These are phyloP conservation scores for Phytophthora megakarya DNA, from an alignment of 352 stramenopile species.

Conservation along the genomic window DNA sequence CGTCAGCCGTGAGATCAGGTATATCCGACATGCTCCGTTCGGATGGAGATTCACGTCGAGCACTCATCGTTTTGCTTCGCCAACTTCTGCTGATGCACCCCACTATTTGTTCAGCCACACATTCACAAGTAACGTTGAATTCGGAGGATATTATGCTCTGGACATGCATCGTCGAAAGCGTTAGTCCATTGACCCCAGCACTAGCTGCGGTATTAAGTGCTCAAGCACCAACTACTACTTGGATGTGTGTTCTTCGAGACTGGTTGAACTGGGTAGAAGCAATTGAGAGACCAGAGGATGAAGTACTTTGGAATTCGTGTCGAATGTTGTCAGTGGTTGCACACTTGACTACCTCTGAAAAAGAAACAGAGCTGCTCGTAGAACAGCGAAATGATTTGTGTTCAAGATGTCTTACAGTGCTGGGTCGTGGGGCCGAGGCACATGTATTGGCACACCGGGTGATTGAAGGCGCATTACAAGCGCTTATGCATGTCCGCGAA, in stretches of 20 bases:
- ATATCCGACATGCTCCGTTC: constrained; percentile 52
- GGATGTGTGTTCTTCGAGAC: constrained; percentile 33
- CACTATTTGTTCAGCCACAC: constrained; percentile 3
- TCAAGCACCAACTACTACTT: constrained; percentile 17
- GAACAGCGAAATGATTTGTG: constrained; percentile 20
- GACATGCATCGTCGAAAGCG: constrained; percentile 38
- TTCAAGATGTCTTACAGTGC: constrained; percentile 20
- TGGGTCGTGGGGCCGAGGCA: constrained; percentile 12
- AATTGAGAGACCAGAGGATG: constrained; percentile 4
- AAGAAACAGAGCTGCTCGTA: constrained; percentile 8
- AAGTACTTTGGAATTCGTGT: constrained; percentile 30
- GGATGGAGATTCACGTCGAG: constrained; percentile 35
- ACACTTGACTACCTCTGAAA: constrained; percentile 8
- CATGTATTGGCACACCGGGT: constrained; percentile 11
- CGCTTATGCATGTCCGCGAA: constrained; percentile 31
- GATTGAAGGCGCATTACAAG: constrained; percentile 35
- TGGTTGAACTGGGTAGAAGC: constrained; percentile 23
- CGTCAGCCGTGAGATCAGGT: constrained; percentile 33
- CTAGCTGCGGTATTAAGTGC: constrained; percentile 23
- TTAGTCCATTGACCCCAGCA: constrained; percentile 21
- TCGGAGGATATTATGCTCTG: constrained; percentile 40
- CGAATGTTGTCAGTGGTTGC: constrained; percentile 31
- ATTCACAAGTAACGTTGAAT: background rate
- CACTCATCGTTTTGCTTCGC: constrained; percentile 26
- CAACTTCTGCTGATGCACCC: constrained; percentile 28